Conservation (phyloP, 805 yeast genomes). For the Grigorovia yakushimaensis region DNA sequence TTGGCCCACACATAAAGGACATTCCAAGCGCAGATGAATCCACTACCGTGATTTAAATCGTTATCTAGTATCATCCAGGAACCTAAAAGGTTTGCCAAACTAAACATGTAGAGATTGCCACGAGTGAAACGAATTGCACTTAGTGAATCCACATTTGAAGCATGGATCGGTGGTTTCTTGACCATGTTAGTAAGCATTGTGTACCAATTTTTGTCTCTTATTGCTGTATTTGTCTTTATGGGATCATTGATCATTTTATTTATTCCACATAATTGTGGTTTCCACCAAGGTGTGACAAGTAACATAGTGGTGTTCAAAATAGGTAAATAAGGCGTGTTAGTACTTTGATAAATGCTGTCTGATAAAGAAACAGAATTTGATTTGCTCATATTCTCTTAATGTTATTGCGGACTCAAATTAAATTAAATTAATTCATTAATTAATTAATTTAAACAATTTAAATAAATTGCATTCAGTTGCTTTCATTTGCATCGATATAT, state of each 20-base stretch:
- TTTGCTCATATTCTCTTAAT: background rate
- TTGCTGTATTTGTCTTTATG: conserved; percentile 18
- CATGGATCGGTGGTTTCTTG: no score
- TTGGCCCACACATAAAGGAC: conserved; percentile 62
- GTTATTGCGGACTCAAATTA: background rate
- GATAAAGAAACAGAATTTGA: background rate
- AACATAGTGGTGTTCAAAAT: conserved; percentile 32
- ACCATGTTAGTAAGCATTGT: no score
- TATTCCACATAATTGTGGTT: background rate
- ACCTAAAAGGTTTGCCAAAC: conserved; percentile 54
- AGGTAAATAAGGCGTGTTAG: background rate
- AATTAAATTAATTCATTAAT: no score
- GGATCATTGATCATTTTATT: conserved; percentile 26
- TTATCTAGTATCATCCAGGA: conserved; percentile 70
- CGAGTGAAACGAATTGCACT: no score
- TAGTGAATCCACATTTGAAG: no score
- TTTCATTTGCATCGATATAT: no score
- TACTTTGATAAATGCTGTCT: background rate
- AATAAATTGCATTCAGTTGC: no score
- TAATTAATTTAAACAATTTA: no score
- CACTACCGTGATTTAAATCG: conserved; percentile 70
- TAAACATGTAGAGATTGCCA: no score
- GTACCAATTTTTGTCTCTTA: background rate
- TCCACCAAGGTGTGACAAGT: conserved; percentile 18
- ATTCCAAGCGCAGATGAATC: conserved; percentile 76